Evolutionary conservation across 495 filamentous ascomycete genomes (phyloP).

Genomic region (Hypoxylon perforatum): DNA sequence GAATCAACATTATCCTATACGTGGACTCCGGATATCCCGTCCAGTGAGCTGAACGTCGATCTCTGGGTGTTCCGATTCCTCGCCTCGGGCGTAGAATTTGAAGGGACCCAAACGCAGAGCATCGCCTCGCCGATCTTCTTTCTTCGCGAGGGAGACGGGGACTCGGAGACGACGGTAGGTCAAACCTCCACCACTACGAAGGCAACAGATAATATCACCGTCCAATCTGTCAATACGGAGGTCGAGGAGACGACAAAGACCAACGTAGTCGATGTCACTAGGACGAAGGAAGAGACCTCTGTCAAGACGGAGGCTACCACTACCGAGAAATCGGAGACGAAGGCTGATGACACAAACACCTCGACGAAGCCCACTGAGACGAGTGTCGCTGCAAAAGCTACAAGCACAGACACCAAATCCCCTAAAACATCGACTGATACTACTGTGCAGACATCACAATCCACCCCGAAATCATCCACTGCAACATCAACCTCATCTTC

Average conservation of each 20-base stretch:
- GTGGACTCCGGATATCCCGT: constrained; percentile 1
- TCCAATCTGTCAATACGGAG: background rate
- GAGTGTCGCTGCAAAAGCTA: background rate
- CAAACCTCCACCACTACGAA: background rate
- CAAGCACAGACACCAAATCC: background rate
- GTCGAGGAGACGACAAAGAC: background rate
- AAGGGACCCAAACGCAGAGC: background rate
- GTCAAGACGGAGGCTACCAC: background rate
- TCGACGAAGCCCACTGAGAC: background rate
- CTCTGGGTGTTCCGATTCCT: constrained; percentile 3
- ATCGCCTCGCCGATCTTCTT: constrained; percentile 3
- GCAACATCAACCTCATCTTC: background rate
- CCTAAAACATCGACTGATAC: background rate
- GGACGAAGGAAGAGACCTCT: background rate
- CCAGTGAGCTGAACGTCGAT: background rate
- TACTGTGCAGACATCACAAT: background rate
- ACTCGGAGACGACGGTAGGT: constrained; percentile 1
- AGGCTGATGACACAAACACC: background rate
- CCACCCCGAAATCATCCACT: background rate
- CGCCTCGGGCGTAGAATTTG: background rate
- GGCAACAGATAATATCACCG: background rate
- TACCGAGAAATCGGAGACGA: background rate
- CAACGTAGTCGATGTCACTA: background rate
- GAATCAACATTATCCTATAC: background rate
- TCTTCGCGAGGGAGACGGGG: background rate